These are phyloP conservation scores for Aspergillus costaricaensis DNA, from an alignment of 2,329 filamentous ascomycete genomes.

Conservation along the genomic window DNA sequence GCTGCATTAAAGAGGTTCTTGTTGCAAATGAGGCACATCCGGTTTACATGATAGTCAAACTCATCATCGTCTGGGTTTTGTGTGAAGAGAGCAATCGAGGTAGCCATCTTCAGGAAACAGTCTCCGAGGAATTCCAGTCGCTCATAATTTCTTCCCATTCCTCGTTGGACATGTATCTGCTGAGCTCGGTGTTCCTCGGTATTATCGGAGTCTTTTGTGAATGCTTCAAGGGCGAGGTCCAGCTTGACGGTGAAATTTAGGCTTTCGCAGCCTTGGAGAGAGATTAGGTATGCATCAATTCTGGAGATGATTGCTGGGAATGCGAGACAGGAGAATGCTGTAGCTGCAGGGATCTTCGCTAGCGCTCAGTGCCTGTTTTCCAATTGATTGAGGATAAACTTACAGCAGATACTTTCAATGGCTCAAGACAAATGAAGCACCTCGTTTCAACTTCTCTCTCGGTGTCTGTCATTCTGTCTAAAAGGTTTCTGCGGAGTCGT, in stretches of 20 bases:
- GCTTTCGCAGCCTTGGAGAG: constrained; percentile 69
- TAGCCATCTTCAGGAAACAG: constrained; percentile 92
- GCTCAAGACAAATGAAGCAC: constrained; percentile 75
- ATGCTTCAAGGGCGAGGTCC: constrained; percentile 76
- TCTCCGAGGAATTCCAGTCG: constrained; percentile 92
- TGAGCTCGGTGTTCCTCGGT: constrained; percentile 69
- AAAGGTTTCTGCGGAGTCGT: constrained; percentile 75
- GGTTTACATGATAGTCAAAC: constrained; percentile 82
- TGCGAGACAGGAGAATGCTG: constrained; percentile 72
- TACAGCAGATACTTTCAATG: constrained; percentile 74
- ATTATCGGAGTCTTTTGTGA: constrained; percentile 91
- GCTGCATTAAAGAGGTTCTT: constrained; percentile 82
- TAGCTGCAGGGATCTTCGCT: constrained; percentile 63
- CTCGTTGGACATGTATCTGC: constrained; percentile 72
- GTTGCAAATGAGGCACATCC: constrained; percentile 92
- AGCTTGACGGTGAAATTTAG: constrained; percentile 67
- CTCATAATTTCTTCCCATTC: constrained; percentile 95
- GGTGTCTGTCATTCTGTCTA: constrained; percentile 66
- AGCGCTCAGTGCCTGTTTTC: constrained; percentile 17
- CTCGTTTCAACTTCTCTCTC: constrained; percentile 48
- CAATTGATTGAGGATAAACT: constrained; percentile 37
- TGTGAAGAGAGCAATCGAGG: constrained; percentile 82
- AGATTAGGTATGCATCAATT: constrained; percentile 78
- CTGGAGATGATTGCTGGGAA: constrained; percentile 85
- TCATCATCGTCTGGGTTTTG: constrained; percentile 76